These are phyloP conservation scores for Fraxinus xanthoxyloides DNA, from an alignment of 305 asterid genomes.

Conservation along the genomic window DNA sequence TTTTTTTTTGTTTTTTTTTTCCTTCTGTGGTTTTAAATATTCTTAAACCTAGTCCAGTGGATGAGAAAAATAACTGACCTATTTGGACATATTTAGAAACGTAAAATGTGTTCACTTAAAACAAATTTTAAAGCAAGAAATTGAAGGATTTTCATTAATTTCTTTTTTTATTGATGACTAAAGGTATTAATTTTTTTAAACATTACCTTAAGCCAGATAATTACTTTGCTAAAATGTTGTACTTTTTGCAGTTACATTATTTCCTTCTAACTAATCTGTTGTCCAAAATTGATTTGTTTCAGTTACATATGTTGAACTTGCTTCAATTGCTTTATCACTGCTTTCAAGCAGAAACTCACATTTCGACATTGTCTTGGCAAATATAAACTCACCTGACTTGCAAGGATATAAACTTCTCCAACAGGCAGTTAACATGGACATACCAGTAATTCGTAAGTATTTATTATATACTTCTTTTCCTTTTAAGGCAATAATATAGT, in stretches of 20 bases:
- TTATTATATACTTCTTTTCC: background rate
- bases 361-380: slow-evolving; percentile 35
- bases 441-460: slow-evolving; percentile 31
- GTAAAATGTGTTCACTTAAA: background rate
- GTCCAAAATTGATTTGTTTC: background rate
- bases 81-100: no score
- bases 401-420: slow-evolving; percentile 25
- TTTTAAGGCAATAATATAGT: background rate
- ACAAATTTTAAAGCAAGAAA: no score
- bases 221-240: background rate
- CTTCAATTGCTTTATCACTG: slow-evolving; percentile 27
- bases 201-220: background rate
- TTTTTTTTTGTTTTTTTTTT: no score
- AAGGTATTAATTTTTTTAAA: background rate
- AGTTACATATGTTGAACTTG: slow-evolving; percentile 35
- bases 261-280: background rate
- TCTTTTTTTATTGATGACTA: background rate
- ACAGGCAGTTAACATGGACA: slow-evolving; percentile 19
- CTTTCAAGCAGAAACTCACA: slow-evolving; percentile 10
- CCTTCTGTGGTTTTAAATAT: background rate
- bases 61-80: no score
- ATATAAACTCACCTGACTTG: slow-evolving; percentile 21
- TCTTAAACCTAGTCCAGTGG: no score
- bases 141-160: background rate
- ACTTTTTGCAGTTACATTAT: background rate